Conservation (phyloP, 83 land plant species). For the Picea engelmannii region DNA sequence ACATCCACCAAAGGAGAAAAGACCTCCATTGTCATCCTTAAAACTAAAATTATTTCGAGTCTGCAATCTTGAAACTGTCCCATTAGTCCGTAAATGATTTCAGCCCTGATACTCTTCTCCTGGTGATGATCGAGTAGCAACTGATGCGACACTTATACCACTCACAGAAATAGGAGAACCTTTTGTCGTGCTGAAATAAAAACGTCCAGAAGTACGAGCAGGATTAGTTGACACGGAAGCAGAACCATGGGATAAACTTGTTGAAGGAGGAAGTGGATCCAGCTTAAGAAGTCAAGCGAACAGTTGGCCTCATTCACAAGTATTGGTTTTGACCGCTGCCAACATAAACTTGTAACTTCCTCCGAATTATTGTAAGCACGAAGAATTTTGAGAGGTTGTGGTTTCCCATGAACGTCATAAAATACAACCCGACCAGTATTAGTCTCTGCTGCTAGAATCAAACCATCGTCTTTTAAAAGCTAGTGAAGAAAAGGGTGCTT, state of each 20-base stretch:
- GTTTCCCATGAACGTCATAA: too few species aligned
- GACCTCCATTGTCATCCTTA: conserved; percentile 91
- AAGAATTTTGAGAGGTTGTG: too few species aligned
- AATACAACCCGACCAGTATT: too few species aligned
- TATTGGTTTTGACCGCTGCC: not conserved
- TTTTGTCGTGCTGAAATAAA: conserved; percentile 19
- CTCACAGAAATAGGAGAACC: not conserved
- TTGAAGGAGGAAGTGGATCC: conserved; percentile 82
- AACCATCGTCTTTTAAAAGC: too few species aligned
- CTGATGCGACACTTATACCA: not conserved
- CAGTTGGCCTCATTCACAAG: conserved; percentile 45
- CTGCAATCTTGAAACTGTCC: conserved; percentile 49
- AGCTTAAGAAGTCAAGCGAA: conserved; percentile 73
- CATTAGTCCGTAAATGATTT: conserved; percentile 41
- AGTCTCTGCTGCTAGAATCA: too few species aligned
- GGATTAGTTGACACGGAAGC: conserved; percentile 24
- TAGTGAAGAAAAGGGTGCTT: too few species aligned
- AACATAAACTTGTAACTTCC: too few species aligned
- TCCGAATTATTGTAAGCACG: too few species aligned
- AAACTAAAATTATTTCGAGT: conserved; percentile 20
- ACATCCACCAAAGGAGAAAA: conserved; percentile 96
- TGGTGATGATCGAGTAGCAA: conserved; percentile 19
- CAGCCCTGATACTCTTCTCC: conserved; percentile 43
- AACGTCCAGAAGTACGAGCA: conserved; percentile 31
- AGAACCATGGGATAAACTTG: conserved; percentile 39